A percentile compares a stretch with the other conserved stretches of the same genome.
Conservation (phyloP, 495 filamentous ascomycete genomes). For the Neurospora tetraspora region DNA sequence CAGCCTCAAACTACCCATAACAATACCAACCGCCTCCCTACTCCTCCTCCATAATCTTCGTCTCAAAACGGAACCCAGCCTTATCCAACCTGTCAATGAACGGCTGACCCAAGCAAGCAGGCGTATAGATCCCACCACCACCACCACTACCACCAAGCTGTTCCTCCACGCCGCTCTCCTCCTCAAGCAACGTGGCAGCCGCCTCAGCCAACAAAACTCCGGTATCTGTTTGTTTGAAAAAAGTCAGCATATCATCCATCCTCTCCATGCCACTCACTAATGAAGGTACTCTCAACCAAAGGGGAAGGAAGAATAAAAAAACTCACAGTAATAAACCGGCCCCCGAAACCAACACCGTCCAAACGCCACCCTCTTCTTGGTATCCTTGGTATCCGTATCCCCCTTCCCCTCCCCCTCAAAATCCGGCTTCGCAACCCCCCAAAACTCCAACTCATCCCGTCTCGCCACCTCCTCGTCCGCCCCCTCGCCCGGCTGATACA, state of each 20-base stretch:
- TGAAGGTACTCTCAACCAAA: no score
- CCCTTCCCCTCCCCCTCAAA: conserved; percentile 17
- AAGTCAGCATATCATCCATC: no score
- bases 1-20: not conserved
- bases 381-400: not conserved
- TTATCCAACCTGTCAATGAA: conserved; percentile 61
- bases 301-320: not conserved
- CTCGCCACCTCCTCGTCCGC: conserved; percentile 45
- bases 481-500: conserved; percentile 60
- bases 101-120: conserved; percentile 71
- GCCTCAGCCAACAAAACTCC: conserved; percentile 58
- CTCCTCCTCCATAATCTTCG: conserved; percentile 26
- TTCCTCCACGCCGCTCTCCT: conserved; percentile 31
- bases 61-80: conserved; percentile 55
- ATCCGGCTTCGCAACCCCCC: conserved; percentile 57
- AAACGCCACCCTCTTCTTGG: conserved; percentile 37
- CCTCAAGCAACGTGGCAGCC: conserved; percentile 58
- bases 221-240: conserved; percentile 39
- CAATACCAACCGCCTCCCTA: no score
- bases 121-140: conserved; percentile 62
- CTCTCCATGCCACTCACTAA: not conserved
- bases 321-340: conserved; percentile 52
- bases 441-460: conserved; percentile 53
- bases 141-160: conserved; percentile 51
- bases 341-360: conserved; percentile 51